A percentile compares a stretch with the other conserved stretches of the same genome.
These are phyloP conservation scores for Obelidium mucronatum DNA, from an alignment of 192 early-diverging fungal species.

Conservation along the genomic window DNA sequence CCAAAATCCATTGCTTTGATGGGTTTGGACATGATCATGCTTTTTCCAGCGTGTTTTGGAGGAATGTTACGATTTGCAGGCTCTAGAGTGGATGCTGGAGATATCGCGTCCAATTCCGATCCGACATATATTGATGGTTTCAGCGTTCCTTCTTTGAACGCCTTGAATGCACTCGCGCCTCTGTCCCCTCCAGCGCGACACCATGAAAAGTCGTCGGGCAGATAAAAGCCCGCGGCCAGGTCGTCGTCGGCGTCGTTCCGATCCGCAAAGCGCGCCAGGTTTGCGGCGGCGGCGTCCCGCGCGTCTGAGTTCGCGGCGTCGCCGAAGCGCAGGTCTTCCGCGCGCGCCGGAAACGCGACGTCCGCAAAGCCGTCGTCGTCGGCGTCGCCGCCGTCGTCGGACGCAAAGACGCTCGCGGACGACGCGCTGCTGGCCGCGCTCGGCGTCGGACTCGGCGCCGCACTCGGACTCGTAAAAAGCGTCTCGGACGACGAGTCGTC, in stretches of 20 bases:
- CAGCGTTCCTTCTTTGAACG: too few relatives aligned
- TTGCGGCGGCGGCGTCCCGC: not conserved
- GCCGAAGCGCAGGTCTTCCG: constrained; percentile 2
- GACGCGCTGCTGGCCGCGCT: constrained; percentile 48
- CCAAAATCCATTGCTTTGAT: constrained; percentile 36
- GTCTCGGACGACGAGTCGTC: not conserved
- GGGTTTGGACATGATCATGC: constrained; percentile 24
- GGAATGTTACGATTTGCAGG: not conserved
- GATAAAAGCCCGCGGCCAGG: not conserved
- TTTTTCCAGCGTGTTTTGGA: constrained; percentile 4
- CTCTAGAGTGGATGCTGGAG: not conserved
- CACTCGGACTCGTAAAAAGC: too few relatives aligned
- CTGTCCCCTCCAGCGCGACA: too few relatives aligned
- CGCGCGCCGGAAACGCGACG: constrained; percentile 43
- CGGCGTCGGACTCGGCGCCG: constrained; percentile 54
- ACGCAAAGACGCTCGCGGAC: constrained; percentile 46
- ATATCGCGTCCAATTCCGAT: not conserved
- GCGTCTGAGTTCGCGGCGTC: not conserved
- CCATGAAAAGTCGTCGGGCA: constrained; percentile 33
- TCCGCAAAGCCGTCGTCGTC: constrained; percentile 56
- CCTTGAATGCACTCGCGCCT: too few relatives aligned
- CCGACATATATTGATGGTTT: not conserved
- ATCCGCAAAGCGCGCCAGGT: constrained; percentile 7
- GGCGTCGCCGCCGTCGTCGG: constrained; percentile 52
- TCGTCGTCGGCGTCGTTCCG: not conserved